Evolutionary conservation across 805 yeast genomes (phyloP), one percentile per base, ranked within the genome.

Genomic region (Suhomyces sp.): DNA sequence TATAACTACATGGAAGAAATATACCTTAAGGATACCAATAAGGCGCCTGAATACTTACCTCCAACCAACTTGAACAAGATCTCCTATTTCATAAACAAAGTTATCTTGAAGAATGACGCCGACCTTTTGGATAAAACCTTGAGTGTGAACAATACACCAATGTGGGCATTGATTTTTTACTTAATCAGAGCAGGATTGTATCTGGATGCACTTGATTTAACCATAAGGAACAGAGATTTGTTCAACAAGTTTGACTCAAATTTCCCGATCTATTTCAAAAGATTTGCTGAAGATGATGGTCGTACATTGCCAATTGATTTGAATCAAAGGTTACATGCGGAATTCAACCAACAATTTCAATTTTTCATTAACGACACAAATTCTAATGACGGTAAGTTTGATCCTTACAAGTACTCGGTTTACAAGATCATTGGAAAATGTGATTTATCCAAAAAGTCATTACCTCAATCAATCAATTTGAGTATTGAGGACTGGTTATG

Each of bases 401-500:
- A 93, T 60, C 96, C 97, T 4, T 93, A 76, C 65, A 81, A 90
- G 55, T 83, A 81, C 55, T 93, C 96, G 0, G 83, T 88, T 5
- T 93, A 87, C 65, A 91, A 93, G 60, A 73, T 93, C 17, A 74
- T 91, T 39, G 98, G 98, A n/a, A 82, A 93, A 58, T 88, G 96
- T 59, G 81, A 81, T 63, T 54, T 83, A 53, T 68, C 83, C 31
- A 71, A 81, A 58, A 79, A 79, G 58, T 65, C 76, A 43, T 64
- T 90, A 48, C 79, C 95, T 23, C 58, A 79, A n/a, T 67, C 76
- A 24, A 76, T 91, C 19, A 75, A 83, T 24, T 62, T 79, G 23
- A 85, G 95, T 39, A 77, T 90, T 31, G 98, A 91, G 59, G 98
- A 91, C 63, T 91, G 98, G 98, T 59, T 91, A 32, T 91, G 98